Evolutionary conservation across 176 grass and related monocot genomes (phyloP).

Genomic region (Juncus inflexus): DNA sequence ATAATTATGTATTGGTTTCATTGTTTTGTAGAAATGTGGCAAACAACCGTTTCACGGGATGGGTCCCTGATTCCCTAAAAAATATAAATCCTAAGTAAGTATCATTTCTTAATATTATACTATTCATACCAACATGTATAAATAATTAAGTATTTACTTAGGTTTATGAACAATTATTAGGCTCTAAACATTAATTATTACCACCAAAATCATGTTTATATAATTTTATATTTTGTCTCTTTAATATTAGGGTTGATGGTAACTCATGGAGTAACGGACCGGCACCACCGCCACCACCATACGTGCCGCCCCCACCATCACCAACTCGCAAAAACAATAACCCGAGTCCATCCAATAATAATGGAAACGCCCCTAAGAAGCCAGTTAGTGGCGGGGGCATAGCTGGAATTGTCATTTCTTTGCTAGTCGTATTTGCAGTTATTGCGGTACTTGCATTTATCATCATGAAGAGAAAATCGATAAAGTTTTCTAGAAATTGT

Average conservation of each 20-base stretch:
- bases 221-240: constrained; percentile 19
- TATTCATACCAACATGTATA: not conserved
- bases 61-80: constrained; percentile 61
- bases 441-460: constrained; percentile 50
- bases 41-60: constrained; percentile 79
- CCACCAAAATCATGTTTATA: not conserved
- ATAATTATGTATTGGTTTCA: constrained; percentile 15
- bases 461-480: constrained; percentile 49
- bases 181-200: constrained; percentile 4
- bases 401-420: constrained; percentile 61
- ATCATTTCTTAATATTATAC: constrained; percentile 8
- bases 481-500: constrained; percentile 18
- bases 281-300: constrained; percentile 62
- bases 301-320: constrained; percentile 30
- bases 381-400: constrained; percentile 49
- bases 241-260: constrained; percentile 46
- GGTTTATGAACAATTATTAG: not conserved
- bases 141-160: constrained; percentile 4
- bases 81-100: constrained; percentile 78
- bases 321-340: constrained; percentile 30
- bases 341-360: constrained; percentile 26
- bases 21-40: constrained; percentile 52
- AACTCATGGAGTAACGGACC: constrained; percentile 65
- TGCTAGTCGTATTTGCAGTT: constrained; percentile 47
- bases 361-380: constrained; percentile 15